phyloP scores from a whole-genome alignment of 192 early-diverging fungal species.

The Helicostylum pulchrum region DNA sequence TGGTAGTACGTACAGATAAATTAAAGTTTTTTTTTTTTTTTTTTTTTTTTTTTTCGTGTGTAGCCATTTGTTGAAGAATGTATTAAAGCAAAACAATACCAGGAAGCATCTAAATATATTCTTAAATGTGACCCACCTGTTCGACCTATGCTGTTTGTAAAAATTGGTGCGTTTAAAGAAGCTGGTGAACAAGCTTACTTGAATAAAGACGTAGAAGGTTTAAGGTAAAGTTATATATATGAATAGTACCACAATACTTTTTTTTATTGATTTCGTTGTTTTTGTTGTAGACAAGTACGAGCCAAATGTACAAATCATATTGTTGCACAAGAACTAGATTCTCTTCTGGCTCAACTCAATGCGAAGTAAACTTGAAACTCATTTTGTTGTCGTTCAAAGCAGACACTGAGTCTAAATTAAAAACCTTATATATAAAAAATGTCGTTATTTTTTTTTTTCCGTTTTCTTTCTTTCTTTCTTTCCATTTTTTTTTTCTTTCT shows the following conservation, averaged over 20 bases:
- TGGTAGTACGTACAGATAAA: no score
- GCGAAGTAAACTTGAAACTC: constrained; percentile 18
- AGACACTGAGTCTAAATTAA: neutral
- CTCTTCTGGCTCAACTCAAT: constrained; percentile 38
- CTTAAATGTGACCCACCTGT: constrained; percentile 61
- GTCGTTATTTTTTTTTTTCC: neutral
- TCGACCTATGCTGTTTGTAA: constrained; percentile 60
- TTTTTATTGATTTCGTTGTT: neutral
- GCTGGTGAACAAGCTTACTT: constrained; percentile 66
- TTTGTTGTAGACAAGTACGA: constrained; percentile 31
- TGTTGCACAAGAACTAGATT: constrained; percentile 45
- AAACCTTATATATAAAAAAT: neutral
- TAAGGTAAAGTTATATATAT: constrained; percentile 44
- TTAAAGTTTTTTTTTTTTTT: no score
- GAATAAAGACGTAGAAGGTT: constrained; percentile 59
- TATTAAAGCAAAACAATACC: constrained; percentile 67
- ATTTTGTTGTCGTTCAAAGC: neutral
- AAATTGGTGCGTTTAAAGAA: constrained; percentile 71
- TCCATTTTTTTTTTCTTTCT: neutral
- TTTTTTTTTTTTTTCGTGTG: neutral
- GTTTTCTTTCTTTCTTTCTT: neutral
- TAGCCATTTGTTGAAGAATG: constrained; percentile 82
- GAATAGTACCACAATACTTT: neutral
- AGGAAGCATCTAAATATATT: constrained; percentile 77
- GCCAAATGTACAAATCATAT: constrained; percentile 45